Base-by-base conservation (phyloP, 371 early-diverging fungal species). In the Neoconidiobolus thromboides region DNA sequence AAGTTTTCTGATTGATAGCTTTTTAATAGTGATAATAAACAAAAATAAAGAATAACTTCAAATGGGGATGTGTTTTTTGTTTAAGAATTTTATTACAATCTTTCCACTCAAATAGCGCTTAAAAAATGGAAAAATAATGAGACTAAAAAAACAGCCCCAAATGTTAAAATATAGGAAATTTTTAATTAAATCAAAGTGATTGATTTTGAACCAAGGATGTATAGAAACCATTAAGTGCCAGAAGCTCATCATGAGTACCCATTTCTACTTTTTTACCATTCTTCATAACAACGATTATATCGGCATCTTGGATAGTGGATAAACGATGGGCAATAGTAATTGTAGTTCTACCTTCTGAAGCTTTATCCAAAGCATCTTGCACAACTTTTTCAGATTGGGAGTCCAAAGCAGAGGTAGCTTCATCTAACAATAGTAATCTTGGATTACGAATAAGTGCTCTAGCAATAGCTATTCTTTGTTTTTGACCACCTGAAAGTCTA, bases 351-450 rank as follows among this genome's bases (percentile, higher is more conserved):
- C 76, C 78, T 44, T 74, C 69, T 69, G 76, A 71, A 50, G 76
- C 70, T 15, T 57, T 57, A 40, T 80, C 79, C 14, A 86, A 68
- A 0, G 84, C 81, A 14, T 49, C 10, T 14, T 49, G 49, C 3
- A 49, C 49, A 14, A 49, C 26, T 44, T 71, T 74, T 61, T 82
- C 82, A 0, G 76, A 76, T 61, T 75, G 75, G 0, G 84, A 81
- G 76, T 94, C 91, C 44, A 91, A 67, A 5, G 49, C 70, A 94
- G 92, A 54, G 0, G 95, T 92, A 0, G 93, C 88, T 68, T 94
- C 92, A 67, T 94, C 95, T 58, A 91, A 66, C 2, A 92, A 73
- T 14, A 91, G 71, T 54, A 88, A 74, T 48, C 73, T 74, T 5
- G 86, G 86, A 62, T 84, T 71, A 53, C 78, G 75, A 39, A 88